These are phyloP conservation scores for Salix koriyanagi DNA, from an alignment of 345 rosid genomes.

Conservation along the genomic window DNA sequence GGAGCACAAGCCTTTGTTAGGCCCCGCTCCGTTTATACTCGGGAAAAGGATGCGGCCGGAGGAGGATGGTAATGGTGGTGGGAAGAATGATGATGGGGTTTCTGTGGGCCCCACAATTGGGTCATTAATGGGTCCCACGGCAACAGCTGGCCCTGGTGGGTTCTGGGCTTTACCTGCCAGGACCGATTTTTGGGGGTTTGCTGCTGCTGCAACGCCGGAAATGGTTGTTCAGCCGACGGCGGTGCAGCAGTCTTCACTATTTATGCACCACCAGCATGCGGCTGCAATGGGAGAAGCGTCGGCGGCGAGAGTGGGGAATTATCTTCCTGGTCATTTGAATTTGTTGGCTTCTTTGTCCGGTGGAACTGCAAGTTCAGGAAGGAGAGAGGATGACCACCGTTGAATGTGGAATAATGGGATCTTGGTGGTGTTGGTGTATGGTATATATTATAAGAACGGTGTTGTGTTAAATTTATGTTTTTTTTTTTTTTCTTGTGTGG, in stretches of 20 bases:
- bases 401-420: background rate
- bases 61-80: constrained; percentile 6
- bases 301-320: constrained; percentile 32
- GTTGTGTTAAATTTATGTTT: constrained; percentile 14
- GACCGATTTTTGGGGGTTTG: constrained; percentile 87
- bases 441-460: constrained; percentile 18
- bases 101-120: constrained; percentile 6
- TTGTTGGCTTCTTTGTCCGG: constrained; percentile 33
- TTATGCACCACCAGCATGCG: constrained; percentile 67
- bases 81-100: constrained; percentile 19
- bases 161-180: constrained; percentile 87
- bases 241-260: constrained; percentile 42
- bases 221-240: constrained; percentile 54
- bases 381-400: constrained; percentile 32
- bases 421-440: constrained; percentile 17
- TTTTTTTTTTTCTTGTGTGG: constrained; percentile 36
- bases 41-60: constrained; percentile 65
- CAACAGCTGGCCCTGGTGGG: constrained; percentile 40
- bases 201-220: constrained; percentile 56
- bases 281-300: constrained; percentile 80
- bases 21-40: constrained; percentile 74
- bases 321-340: constrained; percentile 31
- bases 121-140: constrained; percentile 4
- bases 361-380: constrained; percentile 26
- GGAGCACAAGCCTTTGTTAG: constrained; percentile 72